These are phyloP conservation scores for Xylariaceae sp. DNA, from an alignment of 2,329 filamentous ascomycete species.

Conservation along the genomic window DNA sequence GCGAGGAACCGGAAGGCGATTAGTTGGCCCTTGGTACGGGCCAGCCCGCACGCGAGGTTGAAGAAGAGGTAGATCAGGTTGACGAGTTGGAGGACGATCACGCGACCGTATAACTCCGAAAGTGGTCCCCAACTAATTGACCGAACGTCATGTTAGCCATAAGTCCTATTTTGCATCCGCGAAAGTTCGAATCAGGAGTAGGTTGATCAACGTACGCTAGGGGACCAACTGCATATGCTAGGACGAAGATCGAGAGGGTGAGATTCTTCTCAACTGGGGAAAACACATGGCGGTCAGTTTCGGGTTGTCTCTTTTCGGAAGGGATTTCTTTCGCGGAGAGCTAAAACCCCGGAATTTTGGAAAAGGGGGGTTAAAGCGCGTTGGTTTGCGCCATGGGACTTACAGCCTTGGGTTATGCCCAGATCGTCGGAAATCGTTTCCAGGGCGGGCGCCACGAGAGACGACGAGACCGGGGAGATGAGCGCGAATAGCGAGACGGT, in stretches of 20 bases:
- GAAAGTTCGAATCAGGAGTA: background rate
- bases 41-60: slow-evolving; percentile 55
- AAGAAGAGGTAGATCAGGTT: slow-evolving; percentile 49
- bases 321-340: background rate
- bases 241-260: slow-evolving; percentile 48
- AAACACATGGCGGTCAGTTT: slow-evolving; percentile 3
- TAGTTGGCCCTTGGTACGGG: slow-evolving; percentile 47
- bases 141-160: background rate
- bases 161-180: background rate
- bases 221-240: slow-evolving; percentile 49
- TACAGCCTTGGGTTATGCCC: slow-evolving; percentile 40
- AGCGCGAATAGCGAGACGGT: slow-evolving; percentile 54
- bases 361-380: background rate
- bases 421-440: slow-evolving; percentile 49
- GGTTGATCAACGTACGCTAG: slow-evolving; percentile 34
- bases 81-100: slow-evolving; percentile 47
- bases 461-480: slow-evolving; percentile 55
- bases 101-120: slow-evolving; percentile 52
- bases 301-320: background rate
- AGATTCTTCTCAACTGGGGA: slow-evolving; percentile 35
- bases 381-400: slow-evolving; percentile 7
- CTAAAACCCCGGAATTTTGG: background rate
- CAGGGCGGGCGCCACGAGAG: slow-evolving; percentile 51
- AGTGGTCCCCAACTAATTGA: slow-evolving; percentile 40
- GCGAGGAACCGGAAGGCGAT: slow-evolving; percentile 54